A percentile compares a stretch with the other conserved stretches of the same genome.
phyloP scores from a whole-genome alignment of 352 stramenopile genomes.

The Phytophthora kernoviae region DNA sequence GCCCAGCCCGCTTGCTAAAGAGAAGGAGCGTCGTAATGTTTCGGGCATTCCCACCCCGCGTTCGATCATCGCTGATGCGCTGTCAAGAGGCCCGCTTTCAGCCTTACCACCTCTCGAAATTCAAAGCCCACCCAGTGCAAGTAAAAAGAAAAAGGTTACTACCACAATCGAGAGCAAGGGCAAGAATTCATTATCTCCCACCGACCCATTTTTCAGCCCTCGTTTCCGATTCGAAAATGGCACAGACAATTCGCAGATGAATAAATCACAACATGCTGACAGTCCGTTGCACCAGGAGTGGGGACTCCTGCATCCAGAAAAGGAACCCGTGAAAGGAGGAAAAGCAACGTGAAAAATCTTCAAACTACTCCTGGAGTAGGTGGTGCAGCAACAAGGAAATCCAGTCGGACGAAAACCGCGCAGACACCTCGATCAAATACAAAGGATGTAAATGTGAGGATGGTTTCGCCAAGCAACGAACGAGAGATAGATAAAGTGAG shows the following conservation, averaged over 20 bases:
- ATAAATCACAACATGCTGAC: constrained; percentile 4
- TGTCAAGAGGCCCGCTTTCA: constrained; percentile 41
- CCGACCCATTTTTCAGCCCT: constrained; percentile 73
- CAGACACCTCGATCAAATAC: constrained; percentile 7
- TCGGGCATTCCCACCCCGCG: constrained; percentile 44
- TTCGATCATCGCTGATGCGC: constrained; percentile 58
- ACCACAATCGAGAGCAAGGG: constrained; percentile 2
- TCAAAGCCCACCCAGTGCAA: constrained; percentile 10
- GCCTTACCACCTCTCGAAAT: constrained; percentile 49
- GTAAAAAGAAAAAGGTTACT: constrained; percentile 19
- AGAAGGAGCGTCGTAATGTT: constrained; percentile 36
- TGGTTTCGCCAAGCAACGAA: neutral
- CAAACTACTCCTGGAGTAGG: neutral
- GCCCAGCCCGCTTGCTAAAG: constrained; percentile 54
- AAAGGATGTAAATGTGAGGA: neutral
- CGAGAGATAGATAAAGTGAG: neutral
- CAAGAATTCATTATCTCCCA: constrained; percentile 34
- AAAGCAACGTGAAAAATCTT: constrained; percentile 26
- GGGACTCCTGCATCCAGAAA: constrained; percentile 7
- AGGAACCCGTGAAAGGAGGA: constrained; percentile 20
- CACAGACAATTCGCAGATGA: constrained; percentile 7
- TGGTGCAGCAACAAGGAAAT: constrained; percentile 1
- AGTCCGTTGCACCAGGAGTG: constrained; percentile 1
- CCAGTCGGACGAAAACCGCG: constrained; percentile 1
- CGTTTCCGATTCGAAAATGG: constrained; percentile 56